phyloP scores from a whole-genome alignment of 768 basidiomycete species.

The Boletus speciosus region DNA sequence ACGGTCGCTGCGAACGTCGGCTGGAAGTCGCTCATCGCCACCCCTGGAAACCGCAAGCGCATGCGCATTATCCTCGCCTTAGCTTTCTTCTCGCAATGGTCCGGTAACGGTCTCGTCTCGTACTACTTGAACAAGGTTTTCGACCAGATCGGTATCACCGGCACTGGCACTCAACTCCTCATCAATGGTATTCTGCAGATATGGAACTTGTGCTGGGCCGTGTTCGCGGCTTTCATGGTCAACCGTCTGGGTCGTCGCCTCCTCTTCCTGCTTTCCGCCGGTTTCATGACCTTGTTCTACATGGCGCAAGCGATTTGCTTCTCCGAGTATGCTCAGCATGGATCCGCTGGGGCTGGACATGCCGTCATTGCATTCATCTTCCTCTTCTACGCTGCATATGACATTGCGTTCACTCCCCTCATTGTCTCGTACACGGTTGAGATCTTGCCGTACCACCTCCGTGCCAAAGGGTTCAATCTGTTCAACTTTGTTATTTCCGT shows the following conservation, averaged over 20 bases:
- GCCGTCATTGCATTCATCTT: conserved; percentile 83
- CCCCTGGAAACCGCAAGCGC: conserved; percentile 70
- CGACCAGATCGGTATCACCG: conserved; percentile 60
- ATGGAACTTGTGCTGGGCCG: conserved; percentile 70
- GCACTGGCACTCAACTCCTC: conserved; percentile 61
- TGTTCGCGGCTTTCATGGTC: conserved; percentile 54
- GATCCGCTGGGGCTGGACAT: conserved; percentile 48
- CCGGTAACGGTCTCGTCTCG: conserved; percentile 79
- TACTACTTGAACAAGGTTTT: conserved; percentile 80
- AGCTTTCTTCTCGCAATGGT: conserved; percentile 86
- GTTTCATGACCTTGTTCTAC: conserved; percentile 66
- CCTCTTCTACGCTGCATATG: conserved; percentile 75
- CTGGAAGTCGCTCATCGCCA: conserved; percentile 66
- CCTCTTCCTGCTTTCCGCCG: conserved; percentile 59
- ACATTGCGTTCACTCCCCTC: conserved; percentile 82
- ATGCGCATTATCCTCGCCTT: conserved; percentile 73
- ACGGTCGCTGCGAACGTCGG: conserved; percentile 55
- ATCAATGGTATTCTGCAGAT: conserved; percentile 86
- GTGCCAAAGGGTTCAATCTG: conserved; percentile 82
- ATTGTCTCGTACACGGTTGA: conserved; percentile 87
- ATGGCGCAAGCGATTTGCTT: conserved; percentile 66
- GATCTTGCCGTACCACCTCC: conserved; percentile 78
- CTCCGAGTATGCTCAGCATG: conserved; percentile 48
- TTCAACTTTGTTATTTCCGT: conserved; percentile 78
- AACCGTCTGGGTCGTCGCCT: conserved; percentile 68